A percentile compares a stretch with the other conserved stretches of the same genome.
These are phyloP conservation scores for Talaromyces pinophilus DNA, from an alignment of 2,329 filamentous ascomycete species.

Conservation along the genomic window DNA sequence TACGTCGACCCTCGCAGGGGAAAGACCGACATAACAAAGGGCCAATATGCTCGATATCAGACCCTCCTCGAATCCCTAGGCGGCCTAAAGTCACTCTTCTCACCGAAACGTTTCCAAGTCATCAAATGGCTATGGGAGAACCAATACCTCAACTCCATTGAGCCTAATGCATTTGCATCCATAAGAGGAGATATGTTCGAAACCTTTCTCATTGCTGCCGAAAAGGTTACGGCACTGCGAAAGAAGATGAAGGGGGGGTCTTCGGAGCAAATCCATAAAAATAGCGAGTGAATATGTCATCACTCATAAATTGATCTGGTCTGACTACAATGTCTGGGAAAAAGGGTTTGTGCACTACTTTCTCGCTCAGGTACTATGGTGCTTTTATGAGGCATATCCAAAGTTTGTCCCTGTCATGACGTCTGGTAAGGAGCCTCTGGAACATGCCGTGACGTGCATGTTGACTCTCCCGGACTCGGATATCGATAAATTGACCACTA, in stretches of 20 bases:
- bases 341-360: slow-evolving; percentile 7
- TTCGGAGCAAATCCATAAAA: background rate
- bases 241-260: background rate
- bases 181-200: background rate
- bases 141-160: background rate
- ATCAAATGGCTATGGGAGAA: slow-evolving; percentile 15
- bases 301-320: background rate
- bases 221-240: slow-evolving; percentile 12
- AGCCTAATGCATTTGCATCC: background rate
- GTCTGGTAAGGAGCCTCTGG: slow-evolving; percentile 5
- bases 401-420: background rate
- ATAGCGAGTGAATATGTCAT: slow-evolving; percentile 13
- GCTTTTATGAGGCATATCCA: slow-evolving; percentile 16
- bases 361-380: slow-evolving; percentile 16
- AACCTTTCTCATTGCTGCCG: slow-evolving; percentile 10
- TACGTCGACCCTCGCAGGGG: background rate
- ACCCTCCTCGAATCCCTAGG: background rate
- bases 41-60: slow-evolving; percentile 12
- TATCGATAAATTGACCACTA: slow-evolving; percentile 3
- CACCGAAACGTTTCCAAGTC: slow-evolving; percentile 1
- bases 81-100: background rate
- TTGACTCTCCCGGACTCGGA: slow-evolving; percentile 11
- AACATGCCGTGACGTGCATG: slow-evolving; percentile 4
- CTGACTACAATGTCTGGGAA: background rate
- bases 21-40: slow-evolving; percentile 2